Evolutionary conservation across 495 filamentous ascomycete species (phyloP).

Genomic region (Aspergillus mulundensis): DNA sequence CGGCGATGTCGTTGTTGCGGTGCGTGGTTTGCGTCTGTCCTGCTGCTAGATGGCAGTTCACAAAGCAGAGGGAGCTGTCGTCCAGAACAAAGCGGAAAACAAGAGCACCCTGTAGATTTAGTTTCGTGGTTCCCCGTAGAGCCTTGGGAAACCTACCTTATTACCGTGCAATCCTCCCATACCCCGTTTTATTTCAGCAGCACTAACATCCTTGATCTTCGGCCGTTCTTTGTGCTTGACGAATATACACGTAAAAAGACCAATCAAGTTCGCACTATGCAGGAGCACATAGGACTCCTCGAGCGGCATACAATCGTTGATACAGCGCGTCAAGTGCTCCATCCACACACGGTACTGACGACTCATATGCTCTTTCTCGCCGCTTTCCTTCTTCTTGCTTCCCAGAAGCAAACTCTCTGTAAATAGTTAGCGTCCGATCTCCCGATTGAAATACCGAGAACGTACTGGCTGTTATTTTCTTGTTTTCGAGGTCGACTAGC

Average conservation of each 20-base stretch:
- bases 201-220: constrained; percentile 70
- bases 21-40: constrained; percentile 85
- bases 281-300: constrained; percentile 78
- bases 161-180: constrained; percentile 93
- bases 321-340: constrained; percentile 72
- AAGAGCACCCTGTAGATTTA: constrained; percentile 65
- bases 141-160: constrained; percentile 53
- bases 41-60: constrained; percentile 96
- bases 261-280: constrained; percentile 84
- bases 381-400: constrained; percentile 82
- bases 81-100: constrained; percentile 86
- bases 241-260: constrained; percentile 93
- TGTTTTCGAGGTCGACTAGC: constrained; percentile 93
- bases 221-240: constrained; percentile 73
- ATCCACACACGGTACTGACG: constrained; percentile 96
- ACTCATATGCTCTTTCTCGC: constrained; percentile 91
- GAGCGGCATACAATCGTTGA: constrained; percentile 79
- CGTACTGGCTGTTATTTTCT: constrained; percentile 90
- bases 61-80: constrained; percentile 88
- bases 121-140: constrained; percentile 1
- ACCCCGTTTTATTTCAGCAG: constrained; percentile 85
- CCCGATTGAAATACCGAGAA: constrained; percentile 8
- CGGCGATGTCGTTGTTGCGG: constrained; percentile 89
- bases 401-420: constrained; percentile 59
- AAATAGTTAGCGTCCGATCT: constrained; percentile 20